Evolutionary conservation across 306 rosid genomes (phyloP).

Genomic region (Sechiopsis laciniata): DNA sequence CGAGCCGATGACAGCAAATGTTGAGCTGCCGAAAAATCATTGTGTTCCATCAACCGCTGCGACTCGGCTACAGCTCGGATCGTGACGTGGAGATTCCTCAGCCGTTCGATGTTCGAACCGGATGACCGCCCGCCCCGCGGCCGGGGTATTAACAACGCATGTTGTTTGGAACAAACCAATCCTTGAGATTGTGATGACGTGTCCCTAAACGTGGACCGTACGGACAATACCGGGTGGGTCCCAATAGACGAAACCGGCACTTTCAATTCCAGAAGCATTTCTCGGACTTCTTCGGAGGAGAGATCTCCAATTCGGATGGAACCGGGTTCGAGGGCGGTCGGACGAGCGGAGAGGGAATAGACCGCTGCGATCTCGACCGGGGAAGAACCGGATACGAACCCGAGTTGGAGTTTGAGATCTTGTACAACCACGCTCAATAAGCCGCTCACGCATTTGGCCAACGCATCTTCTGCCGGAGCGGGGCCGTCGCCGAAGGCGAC

Average conservation of each 20-base stretch:
- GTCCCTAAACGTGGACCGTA: conserved; percentile 52
- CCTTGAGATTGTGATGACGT: conserved; percentile 49
- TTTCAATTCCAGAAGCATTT: conserved; percentile 60
- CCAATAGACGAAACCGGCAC: conserved; percentile 35
- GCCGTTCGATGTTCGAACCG: conserved; percentile 37
- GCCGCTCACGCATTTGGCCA: conserved; percentile 37
- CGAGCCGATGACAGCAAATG: conserved; percentile 72
- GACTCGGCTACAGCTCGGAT: conserved; percentile 81
- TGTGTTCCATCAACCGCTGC: conserved; percentile 42
- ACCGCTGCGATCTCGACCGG: conserved; percentile 61
- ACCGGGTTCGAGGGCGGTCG: conserved; percentile 40
- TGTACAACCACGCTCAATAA: conserved; percentile 56
- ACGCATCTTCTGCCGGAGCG: conserved; percentile 40
- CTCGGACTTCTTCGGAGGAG: conserved; percentile 65
- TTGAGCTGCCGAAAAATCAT: conserved; percentile 51
- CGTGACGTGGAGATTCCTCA: conserved; percentile 64
- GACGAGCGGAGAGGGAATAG: conserved; percentile 51
- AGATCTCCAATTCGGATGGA: conserved; percentile 46
- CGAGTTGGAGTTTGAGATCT: conserved; percentile 62
- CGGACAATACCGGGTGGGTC: conserved; percentile 58
- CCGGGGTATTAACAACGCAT: conserved; percentile 49
- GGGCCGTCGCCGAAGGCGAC: conserved; percentile 30
- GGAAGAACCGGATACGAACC: conserved; percentile 40
- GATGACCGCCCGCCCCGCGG: conserved; percentile 66
- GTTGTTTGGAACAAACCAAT: conserved; percentile 41